phyloP scores from a whole-genome alignment of 306 rosid species.

The Abrus precatorius region DNA sequence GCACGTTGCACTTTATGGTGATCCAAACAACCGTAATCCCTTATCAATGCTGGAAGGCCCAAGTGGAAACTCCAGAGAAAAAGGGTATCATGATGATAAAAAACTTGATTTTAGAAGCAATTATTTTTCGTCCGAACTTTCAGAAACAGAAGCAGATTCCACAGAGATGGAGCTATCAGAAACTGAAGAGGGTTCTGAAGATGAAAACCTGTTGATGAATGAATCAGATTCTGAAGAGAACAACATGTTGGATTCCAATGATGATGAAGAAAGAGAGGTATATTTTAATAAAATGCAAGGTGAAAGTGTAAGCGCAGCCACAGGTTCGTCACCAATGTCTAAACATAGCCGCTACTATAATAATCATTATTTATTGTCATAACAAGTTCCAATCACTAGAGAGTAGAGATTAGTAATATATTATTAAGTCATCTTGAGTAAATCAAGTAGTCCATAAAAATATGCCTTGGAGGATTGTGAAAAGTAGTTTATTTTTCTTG shows the following conservation, averaged over 20 bases:
- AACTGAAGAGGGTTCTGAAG: slow-evolving; percentile 55
- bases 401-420: slow-evolving; percentile 38
- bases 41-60: slow-evolving; percentile 66
- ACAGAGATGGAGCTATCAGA: slow-evolving; percentile 52
- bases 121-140: slow-evolving; percentile 49
- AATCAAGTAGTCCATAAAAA: slow-evolving; percentile 34
- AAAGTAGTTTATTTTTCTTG: neutral
- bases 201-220: slow-evolving; percentile 42
- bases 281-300: slow-evolving; percentile 44
- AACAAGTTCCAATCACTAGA: slow-evolving; percentile 35
- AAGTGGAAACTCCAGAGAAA: slow-evolving; percentile 45
- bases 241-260: slow-evolving; percentile 45
- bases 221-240: slow-evolving; percentile 69
- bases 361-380: slow-evolving; percentile 44
- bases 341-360: slow-evolving; percentile 42
- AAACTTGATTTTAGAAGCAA: slow-evolving; percentile 43
- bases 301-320: slow-evolving; percentile 29
- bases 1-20: slow-evolving; percentile 85
- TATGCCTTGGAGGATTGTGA: slow-evolving; percentile 35
- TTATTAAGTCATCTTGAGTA: neutral
- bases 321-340: slow-evolving; percentile 47
- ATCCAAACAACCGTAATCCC: slow-evolving; percentile 74
- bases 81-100: slow-evolving; percentile 46
- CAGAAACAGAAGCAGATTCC: slow-evolving; percentile 52
- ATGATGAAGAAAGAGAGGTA: slow-evolving; percentile 50